A percentile compares a stretch with the other conserved stretches of the same genome.
phyloP scores from a whole-genome alignment of 2,329 filamentous ascomycete species.

The Talaromyces amestolkiae region DNA sequence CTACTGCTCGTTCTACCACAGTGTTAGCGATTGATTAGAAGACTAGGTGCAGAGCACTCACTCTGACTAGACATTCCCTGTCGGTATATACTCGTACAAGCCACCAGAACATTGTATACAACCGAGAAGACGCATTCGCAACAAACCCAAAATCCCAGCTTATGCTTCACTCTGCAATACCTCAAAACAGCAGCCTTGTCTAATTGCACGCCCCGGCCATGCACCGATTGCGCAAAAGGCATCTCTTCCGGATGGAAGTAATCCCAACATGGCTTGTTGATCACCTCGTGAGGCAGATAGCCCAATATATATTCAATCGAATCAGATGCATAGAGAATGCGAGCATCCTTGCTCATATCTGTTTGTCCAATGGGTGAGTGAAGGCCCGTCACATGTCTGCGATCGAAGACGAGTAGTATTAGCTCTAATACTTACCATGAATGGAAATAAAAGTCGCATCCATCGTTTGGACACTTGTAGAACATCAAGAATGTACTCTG shows the following conservation, averaged over 20 bases:
- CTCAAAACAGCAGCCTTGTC: slow-evolving; percentile 83
- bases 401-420: background rate
- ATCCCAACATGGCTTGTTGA: slow-evolving; percentile 75
- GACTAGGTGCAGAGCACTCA: slow-evolving; percentile 47
- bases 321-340: slow-evolving; percentile 78
- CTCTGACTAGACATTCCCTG: slow-evolving; percentile 68
- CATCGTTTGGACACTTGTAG: slow-evolving; percentile 14
- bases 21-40: background rate
- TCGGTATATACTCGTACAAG: slow-evolving; percentile 75
- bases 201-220: slow-evolving; percentile 69
- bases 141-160: slow-evolving; percentile 68
- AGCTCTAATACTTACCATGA: slow-evolving; percentile 8
- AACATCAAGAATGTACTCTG: background rate
- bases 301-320: slow-evolving; percentile 81
- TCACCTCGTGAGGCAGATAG: slow-evolving; percentile 72
- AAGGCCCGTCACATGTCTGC: background rate
- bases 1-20: slow-evolving; percentile 65
- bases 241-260: slow-evolving; percentile 83
- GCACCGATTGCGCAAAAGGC: slow-evolving; percentile 68
- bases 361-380: slow-evolving; percentile 20
- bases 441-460: slow-evolving; percentile 19
- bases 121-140: slow-evolving; percentile 90
- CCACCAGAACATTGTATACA: slow-evolving; percentile 83
- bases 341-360: slow-evolving; percentile 74
- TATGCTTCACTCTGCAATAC: slow-evolving; percentile 70